phyloP scores from a whole-genome alignment of 2,329 filamentous ascomycete genomes.

The Fusarium buxicola region DNA sequence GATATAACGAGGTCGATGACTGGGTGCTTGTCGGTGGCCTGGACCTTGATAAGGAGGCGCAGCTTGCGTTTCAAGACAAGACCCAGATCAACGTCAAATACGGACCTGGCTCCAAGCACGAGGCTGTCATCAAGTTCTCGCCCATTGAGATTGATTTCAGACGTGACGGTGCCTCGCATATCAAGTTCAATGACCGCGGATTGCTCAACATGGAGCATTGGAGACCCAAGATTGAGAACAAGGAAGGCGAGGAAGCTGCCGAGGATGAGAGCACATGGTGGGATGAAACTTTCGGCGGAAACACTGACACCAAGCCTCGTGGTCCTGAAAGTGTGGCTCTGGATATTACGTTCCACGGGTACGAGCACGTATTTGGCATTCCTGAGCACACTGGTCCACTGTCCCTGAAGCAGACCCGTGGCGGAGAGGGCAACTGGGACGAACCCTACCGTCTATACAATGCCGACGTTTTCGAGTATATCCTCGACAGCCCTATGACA shows the following conservation, averaged over 20 bases:
- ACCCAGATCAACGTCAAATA: conserved; percentile 81
- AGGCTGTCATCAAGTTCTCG: conserved; percentile 84
- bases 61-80: conserved; percentile 73
- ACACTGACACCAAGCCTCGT: conserved; percentile 93
- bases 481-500: conserved; percentile 97
- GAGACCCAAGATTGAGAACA: conserved; percentile 83
- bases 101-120: conserved; percentile 79
- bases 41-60: conserved; percentile 76
- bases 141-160: conserved; percentile 91
- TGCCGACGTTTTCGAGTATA: conserved; percentile 96
- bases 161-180: conserved; percentile 81
- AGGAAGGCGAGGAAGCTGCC: conserved; percentile 65
- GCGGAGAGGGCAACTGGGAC: conserved; percentile 83
- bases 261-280: conserved; percentile 94
- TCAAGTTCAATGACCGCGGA: conserved; percentile 91
- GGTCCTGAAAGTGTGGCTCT: conserved; percentile 92
- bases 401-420: conserved; percentile 89
- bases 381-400: conserved; percentile 91
- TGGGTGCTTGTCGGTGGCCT: conserved; percentile 89
- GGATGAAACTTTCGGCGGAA: conserved; percentile 96
- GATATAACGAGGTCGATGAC: conserved; percentile 91
- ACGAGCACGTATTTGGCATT: conserved; percentile 93
- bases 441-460: conserved; percentile 98
- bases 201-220: conserved; percentile 95
- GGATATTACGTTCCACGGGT: conserved; percentile 92